phyloP scores from a whole-genome alignment of 768 basidiomycete species.

The Trametes meyenii region DNA sequence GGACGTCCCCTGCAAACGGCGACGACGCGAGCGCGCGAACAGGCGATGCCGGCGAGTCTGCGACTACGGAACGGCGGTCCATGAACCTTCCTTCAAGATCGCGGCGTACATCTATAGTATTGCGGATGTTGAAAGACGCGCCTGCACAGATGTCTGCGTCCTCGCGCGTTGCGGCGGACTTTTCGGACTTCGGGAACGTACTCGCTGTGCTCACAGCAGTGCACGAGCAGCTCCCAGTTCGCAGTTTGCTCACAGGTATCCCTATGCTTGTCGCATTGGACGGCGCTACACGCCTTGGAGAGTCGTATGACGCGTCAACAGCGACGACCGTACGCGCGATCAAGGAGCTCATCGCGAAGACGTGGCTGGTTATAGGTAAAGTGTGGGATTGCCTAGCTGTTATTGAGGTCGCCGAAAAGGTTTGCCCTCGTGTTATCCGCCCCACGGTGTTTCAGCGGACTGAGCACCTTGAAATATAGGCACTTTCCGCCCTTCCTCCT shows the following conservation, averaged over 20 bases:
- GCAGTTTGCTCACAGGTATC: constrained; percentile 73
- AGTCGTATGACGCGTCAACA: constrained; percentile 39
- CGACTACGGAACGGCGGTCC: constrained; percentile 48
- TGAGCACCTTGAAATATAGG: constrained; percentile 3
- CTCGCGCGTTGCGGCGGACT: constrained; percentile 51
- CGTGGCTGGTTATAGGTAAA: constrained; percentile 71
- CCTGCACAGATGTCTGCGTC: constrained; percentile 46
- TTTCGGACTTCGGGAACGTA: constrained; percentile 77
- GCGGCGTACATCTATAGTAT: constrained; percentile 59
- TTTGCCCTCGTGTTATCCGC: constrained; percentile 30
- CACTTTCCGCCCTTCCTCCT: constrained; percentile 18
- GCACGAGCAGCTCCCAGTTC: constrained; percentile 73
- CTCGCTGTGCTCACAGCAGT: constrained; percentile 66
- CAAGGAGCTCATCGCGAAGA: constrained; percentile 60
- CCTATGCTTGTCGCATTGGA: constrained; percentile 88
- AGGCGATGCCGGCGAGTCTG: constrained; percentile 31
- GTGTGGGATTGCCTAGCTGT: constrained; percentile 70
- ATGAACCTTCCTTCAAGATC: constrained; percentile 48
- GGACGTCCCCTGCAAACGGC: constrained; percentile 17
- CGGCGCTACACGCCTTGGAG: constrained; percentile 47
- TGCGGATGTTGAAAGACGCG: constrained; percentile 53
- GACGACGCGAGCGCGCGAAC: constrained; percentile 12
- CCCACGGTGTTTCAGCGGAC: background rate
- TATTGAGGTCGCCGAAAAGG: constrained; percentile 55
- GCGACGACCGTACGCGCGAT: constrained; percentile 53